phyloP scores from a whole-genome alignment of 345 rosid genomes.

The Moringa oleifera region DNA sequence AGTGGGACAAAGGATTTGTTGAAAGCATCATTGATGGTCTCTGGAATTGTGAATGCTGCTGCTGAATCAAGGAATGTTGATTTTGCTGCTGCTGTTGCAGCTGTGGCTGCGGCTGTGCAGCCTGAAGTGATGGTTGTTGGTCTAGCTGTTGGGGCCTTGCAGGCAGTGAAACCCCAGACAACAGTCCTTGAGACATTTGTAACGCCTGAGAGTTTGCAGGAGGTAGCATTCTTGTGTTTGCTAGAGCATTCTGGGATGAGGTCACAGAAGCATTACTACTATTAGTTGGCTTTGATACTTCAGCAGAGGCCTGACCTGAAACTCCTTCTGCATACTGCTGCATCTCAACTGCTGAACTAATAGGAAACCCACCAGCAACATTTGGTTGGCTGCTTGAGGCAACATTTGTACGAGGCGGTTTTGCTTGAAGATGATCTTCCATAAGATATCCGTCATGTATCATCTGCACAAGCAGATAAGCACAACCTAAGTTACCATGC shows the following conservation, averaged over 20 bases:
- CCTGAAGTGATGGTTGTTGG: conserved; percentile 41
- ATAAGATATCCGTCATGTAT: conserved; percentile 45
- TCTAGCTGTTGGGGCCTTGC: conserved; percentile 60
- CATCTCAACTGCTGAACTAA: conserved; percentile 47
- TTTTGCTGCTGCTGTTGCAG: conserved; percentile 38
- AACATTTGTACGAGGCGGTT: conserved; percentile 39
- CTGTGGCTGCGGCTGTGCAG: conserved; percentile 25
- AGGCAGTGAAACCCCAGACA: conserved; percentile 63
- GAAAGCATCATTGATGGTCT: conserved; percentile 60
- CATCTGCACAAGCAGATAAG: conserved; percentile 53
- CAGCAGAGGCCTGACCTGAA: conserved; percentile 48
- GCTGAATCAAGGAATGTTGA: conserved; percentile 57
- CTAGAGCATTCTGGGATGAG: conserved; percentile 42
- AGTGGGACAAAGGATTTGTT: conserved; percentile 52
- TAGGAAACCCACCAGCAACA: conserved; percentile 38
- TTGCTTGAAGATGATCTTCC: conserved; percentile 54
- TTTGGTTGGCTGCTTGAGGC: conserved; percentile 46
- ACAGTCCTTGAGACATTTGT: conserved; percentile 69
- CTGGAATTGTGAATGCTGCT: conserved; percentile 66
- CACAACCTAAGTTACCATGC: conserved; percentile 6
- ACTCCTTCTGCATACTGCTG: conserved; percentile 57
- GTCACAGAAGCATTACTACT: conserved; percentile 39
- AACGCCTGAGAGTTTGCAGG: conserved; percentile 62
- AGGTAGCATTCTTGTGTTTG: conserved; percentile 66
- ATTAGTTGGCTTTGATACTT: conserved; percentile 42